A percentile compares a stretch with the other conserved stretches of the same genome.
Evolutionary conservation across 805 yeast species (phyloP).

Genomic region (Barnettozyma botsteinii): DNA sequence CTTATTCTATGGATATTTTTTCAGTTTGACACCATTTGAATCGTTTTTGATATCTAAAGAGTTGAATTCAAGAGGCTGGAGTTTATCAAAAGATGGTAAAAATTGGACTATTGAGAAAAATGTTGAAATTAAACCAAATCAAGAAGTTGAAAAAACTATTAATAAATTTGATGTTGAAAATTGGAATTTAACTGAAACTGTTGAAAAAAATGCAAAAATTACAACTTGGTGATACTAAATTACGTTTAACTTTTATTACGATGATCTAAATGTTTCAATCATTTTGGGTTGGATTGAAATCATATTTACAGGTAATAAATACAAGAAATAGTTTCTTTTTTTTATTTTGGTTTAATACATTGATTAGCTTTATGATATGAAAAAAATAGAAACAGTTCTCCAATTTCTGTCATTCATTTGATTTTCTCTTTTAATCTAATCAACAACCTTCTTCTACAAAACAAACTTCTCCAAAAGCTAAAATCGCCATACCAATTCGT

Average conservation of each 20-base stretch:
- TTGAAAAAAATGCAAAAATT: conserved; percentile 1
- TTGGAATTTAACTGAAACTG: conserved; percentile 18
- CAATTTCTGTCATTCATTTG: not conserved
- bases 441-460: conserved; percentile 69
- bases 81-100: conserved; percentile 16
- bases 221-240: not conserved
- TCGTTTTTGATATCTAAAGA: conserved; percentile 76
- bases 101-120: conserved; percentile 11
- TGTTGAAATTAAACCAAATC: not conserved
- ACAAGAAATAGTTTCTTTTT: too few relatives aligned
- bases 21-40: conserved; percentile 60
- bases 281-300: too few relatives aligned
- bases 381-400: too few relatives aligned
- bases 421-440: conserved; percentile 29
- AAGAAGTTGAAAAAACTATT: conserved; percentile 6
- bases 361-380: too few relatives aligned
- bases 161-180: conserved; percentile 21
- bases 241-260: not conserved
- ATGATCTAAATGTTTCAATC: not conserved
- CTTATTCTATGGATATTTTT: conserved; percentile 86
- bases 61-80: conserved; percentile 75
- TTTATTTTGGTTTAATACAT: too few relatives aligned
- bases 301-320: too few relatives aligned
- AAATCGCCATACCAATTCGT: conserved; percentile 61
- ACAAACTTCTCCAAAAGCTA: conserved; percentile 35